Evolutionary conservation across 208 protist genomes (phyloP).

Genomic region (Entamoeba moshkovskii): DNA sequence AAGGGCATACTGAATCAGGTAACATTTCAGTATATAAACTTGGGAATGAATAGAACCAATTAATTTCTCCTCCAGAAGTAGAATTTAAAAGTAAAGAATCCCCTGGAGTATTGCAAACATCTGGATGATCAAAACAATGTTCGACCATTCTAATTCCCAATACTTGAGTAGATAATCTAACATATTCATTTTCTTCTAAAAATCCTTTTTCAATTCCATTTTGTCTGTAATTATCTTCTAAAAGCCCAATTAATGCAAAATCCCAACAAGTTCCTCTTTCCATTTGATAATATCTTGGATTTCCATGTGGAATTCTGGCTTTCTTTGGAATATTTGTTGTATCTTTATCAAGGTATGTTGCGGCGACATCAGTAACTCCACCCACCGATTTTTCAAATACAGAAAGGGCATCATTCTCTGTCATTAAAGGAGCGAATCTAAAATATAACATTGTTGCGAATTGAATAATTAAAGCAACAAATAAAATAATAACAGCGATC

Average conservation of each 20-base stretch:
- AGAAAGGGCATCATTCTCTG: not conserved
- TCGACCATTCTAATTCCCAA: not conserved
- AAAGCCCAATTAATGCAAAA: conserved; percentile 1
- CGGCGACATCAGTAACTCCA: not conserved
- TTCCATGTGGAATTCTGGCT: not conserved
- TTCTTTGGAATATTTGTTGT: not conserved
- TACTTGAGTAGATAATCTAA: conserved; percentile 10
- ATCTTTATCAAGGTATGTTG: not conserved
- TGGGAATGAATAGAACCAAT: conserved; percentile 3
- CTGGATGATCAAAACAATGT: not conserved
- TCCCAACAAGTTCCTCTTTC: conserved; percentile 1
- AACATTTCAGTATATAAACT: not conserved
- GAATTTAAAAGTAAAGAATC: not conserved
- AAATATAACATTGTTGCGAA: not conserved
- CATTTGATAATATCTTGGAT: not conserved
- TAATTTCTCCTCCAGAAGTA: not conserved
- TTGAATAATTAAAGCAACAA: not conserved
- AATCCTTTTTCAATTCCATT: conserved; percentile 16
- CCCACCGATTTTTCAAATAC: not conserved
- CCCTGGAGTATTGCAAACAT: not conserved
- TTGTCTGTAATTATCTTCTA: conserved; percentile 3
- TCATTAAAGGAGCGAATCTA: not conserved
- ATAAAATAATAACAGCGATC: not conserved
- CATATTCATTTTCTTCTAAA: not conserved
- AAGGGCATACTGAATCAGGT: conserved; percentile 5